phyloP scores from a whole-genome alignment of 169 alveolate genomes.

The Cystoisospora suis region DNA sequence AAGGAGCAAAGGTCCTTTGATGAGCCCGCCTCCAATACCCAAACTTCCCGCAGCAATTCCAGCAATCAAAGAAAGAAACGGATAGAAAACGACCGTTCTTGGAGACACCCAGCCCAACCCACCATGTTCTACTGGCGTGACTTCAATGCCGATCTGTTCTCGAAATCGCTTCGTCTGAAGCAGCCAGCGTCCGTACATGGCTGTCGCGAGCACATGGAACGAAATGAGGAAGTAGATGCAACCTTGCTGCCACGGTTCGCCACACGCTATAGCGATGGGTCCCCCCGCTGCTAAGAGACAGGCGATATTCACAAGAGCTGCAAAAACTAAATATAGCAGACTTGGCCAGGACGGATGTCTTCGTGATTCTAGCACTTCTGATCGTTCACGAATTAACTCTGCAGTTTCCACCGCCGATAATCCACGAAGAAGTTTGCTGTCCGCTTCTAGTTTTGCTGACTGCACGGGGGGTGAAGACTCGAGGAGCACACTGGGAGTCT shows the following conservation, averaged over 20 bases:
- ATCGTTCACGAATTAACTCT: background rate
- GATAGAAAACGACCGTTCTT: conserved; percentile 46
- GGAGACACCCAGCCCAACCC: conserved; percentile 63
- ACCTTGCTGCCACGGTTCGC: conserved; percentile 47
- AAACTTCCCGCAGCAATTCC: conserved; percentile 63
- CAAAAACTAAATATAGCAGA: conserved; percentile 11
- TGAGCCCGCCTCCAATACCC: conserved; percentile 66
- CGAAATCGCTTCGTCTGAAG: background rate
- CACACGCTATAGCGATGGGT: conserved; percentile 52
- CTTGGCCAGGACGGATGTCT: conserved; percentile 24
- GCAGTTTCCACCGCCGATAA: background rate
- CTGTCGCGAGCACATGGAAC: conserved; percentile 46
- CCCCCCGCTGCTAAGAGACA: conserved; percentile 49
- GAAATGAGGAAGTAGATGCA: conserved; percentile 43
- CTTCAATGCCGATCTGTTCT: conserved; percentile 16
- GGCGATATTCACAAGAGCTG: background rate
- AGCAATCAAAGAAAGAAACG: conserved; percentile 45
- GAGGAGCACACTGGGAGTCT: conserved; percentile 2
- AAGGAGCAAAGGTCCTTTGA: conserved; percentile 65
- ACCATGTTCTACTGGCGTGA: conserved; percentile 25
- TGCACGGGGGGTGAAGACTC: background rate
- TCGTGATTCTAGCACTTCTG: background rate
- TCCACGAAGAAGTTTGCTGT: background rate
- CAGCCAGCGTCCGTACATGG: conserved; percentile 56
- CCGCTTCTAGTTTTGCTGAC: background rate